Percentiles rank a stretch among this genome's conserved stretches.
These are phyloP conservation scores for Aspergillus sp. DNA, from an alignment of 2,329 filamentous ascomycete species.

Conservation along the genomic window DNA sequence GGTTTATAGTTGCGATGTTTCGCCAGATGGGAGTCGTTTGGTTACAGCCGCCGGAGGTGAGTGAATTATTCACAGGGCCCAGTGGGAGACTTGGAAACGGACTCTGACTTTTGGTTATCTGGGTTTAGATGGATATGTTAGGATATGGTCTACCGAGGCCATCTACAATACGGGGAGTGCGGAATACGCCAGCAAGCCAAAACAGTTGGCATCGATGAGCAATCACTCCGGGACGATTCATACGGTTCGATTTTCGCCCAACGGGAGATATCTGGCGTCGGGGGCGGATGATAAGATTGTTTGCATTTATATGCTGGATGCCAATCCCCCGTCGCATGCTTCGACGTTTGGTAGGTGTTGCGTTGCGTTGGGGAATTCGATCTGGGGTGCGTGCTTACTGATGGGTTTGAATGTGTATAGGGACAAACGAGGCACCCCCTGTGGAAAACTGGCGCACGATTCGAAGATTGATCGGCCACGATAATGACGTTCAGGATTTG, in stretches of 20 bases:
- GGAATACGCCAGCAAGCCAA: constrained; percentile 68
- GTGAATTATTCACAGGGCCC: constrained; percentile 18
- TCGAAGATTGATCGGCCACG: constrained; percentile 87
- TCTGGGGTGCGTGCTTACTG: no score
- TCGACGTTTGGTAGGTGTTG: constrained; percentile 67
- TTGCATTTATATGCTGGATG: constrained; percentile 89
- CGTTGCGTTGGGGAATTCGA: constrained; percentile 2
- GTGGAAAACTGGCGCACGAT: constrained; percentile 98
- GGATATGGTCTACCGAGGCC: constrained; percentile 95
- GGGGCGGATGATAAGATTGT: constrained; percentile 99
- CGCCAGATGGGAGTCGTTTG: constrained; percentile 84
- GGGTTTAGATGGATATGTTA: constrained; percentile 78
- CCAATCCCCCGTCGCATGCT: constrained; percentile 69
- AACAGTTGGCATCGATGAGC: constrained; percentile 96
- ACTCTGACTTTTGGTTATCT: no score
- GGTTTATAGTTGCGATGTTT: constrained; percentile 97
- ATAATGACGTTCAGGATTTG: constrained; percentile 97
- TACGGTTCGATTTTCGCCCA: constrained; percentile 92
- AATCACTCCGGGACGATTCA: constrained; percentile 97
- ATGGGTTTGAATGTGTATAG: constrained; percentile 33
- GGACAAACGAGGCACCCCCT: constrained; percentile 81
- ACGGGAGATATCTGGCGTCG: constrained; percentile 90
- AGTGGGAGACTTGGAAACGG: no score
- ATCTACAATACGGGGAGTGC: constrained; percentile 75
- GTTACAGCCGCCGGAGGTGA: constrained; percentile 89